Conservation (phyloP, 495 filamentous ascomycete genomes). For the Penicillium ucsense region DNA sequence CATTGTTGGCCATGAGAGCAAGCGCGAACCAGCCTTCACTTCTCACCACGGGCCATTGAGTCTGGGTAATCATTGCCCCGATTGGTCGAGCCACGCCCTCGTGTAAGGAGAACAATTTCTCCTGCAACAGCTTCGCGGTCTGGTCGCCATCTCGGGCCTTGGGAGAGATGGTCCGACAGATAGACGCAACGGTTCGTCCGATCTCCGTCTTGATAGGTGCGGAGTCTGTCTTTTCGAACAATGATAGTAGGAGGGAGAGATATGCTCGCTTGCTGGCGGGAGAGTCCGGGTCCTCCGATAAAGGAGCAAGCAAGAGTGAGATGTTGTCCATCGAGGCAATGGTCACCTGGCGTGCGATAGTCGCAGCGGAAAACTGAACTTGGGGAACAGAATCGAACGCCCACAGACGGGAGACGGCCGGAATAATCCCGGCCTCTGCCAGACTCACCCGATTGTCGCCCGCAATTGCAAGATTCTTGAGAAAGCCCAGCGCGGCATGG, state of each 20-base stretch:
- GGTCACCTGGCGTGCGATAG: conserved; percentile 56
- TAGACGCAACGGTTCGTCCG: conserved; percentile 52
- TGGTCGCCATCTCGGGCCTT: conserved; percentile 22
- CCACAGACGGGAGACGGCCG: conserved; percentile 52
- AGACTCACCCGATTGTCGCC: conserved; percentile 49
- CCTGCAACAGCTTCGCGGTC: conserved; percentile 19
- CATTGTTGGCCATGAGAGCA: conserved; percentile 53
- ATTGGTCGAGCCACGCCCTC: conserved; percentile 44
- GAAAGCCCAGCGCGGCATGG: conserved; percentile 60
- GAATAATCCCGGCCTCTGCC: conserved; percentile 42
- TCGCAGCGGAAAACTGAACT: conserved; percentile 59
- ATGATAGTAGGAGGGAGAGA: conserved; percentile 49
- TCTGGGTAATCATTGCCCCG: conserved; percentile 53
- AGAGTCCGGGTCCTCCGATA: conserved; percentile 28
- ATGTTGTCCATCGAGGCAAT: conserved; percentile 50
- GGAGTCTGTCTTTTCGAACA: conserved; percentile 50
- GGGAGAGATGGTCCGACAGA: conserved; percentile 50
- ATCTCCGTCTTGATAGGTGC: conserved; percentile 64
- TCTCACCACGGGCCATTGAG: conserved; percentile 58
- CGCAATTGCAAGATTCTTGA: conserved; percentile 72
- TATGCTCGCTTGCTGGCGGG: conserved; percentile 37
- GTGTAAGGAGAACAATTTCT: conserved; percentile 44
- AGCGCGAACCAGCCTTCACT: conserved; percentile 69
- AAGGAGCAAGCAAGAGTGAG: conserved; percentile 30
- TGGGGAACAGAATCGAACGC: conserved; percentile 51